Evolutionary conservation across 768 basidiomycete genomes (phyloP).

Genomic region (Suillus luteus): DNA sequence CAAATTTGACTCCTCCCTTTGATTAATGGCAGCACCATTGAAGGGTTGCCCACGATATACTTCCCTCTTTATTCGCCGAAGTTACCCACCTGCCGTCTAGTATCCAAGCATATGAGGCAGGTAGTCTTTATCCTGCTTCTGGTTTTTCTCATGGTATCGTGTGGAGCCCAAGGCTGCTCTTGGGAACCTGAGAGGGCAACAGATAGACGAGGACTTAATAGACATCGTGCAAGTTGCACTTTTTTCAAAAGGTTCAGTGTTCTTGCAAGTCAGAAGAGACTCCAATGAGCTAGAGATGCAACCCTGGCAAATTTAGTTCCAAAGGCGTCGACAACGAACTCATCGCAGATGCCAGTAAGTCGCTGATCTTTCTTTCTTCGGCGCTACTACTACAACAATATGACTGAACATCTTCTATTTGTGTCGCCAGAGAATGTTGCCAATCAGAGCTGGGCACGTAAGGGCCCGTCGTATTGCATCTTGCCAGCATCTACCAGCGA

Average conservation of each 20-base stretch:
- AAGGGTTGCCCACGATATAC: too few relatives aligned
- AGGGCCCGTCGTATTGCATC: background rate
- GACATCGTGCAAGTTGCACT: background rate
- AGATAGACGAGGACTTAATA: background rate
- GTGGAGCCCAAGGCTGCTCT: too few relatives aligned
- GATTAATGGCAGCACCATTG: too few relatives aligned
- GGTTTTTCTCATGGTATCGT: too few relatives aligned
- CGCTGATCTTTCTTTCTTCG: background rate
- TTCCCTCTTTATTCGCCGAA: too few relatives aligned
- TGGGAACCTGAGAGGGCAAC: background rate
- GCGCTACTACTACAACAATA: too few relatives aligned
- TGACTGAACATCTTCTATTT: background rate
- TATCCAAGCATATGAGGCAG: too few relatives aligned
- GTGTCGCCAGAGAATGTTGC: background rate
- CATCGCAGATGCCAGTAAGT: background rate
- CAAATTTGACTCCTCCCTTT: too few relatives aligned
- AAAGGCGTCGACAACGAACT: too few relatives aligned
- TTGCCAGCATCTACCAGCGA: background rate
- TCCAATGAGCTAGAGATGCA: background rate
- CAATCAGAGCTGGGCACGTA: background rate
- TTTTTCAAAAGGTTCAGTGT: background rate
- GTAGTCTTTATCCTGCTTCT: too few relatives aligned
- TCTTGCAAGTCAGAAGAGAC: background rate
- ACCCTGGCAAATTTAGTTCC: background rate
- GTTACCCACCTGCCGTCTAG: too few relatives aligned